Evolutionary conservation across 306 rosid species (phyloP).

Genomic region (Trifolium pratense): DNA sequence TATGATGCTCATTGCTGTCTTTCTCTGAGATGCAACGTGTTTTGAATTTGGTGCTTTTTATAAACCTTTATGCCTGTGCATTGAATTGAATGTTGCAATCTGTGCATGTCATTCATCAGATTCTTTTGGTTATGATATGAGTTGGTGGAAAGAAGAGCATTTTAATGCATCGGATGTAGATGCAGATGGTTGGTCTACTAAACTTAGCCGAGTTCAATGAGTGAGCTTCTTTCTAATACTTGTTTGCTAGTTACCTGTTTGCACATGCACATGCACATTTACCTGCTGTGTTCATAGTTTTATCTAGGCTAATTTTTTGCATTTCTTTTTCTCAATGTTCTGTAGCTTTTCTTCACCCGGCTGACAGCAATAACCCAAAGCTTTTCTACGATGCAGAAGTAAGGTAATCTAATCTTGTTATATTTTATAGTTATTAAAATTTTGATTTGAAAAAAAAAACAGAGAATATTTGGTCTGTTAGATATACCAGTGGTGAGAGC

Average conservation of each 20-base stretch:
- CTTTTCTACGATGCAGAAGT: conserved; percentile 79
- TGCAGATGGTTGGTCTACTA: conserved; percentile 74
- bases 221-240: conserved; percentile 40
- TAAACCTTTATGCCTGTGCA: conserved; percentile 3
- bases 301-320: not conserved
- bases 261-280: too few species aligned
- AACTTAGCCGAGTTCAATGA: conserved; percentile 57
- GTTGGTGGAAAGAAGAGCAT: conserved; percentile 91
- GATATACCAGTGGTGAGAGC: conserved; percentile 70
- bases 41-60: not conserved
- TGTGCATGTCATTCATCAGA: conserved; percentile 38
- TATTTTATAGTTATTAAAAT: too few species aligned
- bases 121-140: conserved; percentile 80
- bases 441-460: too few species aligned
- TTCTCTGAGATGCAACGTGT: not conserved
- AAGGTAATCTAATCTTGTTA: conserved; percentile 58
- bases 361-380: conserved; percentile 84
- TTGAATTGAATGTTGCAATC: conserved; percentile 35
- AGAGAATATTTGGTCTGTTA: too few species aligned
- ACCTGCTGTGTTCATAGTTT: too few species aligned
- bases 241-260: conserved; percentile 5
- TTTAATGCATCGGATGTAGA: conserved; percentile 86
- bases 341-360: conserved; percentile 82
- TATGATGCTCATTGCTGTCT: too few species aligned
- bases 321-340: not conserved